Evolutionary conservation across 2,329 filamentous ascomycete genomes (phyloP), one percentile per base, ranked within the genome.

Genomic region (Alternaria triticimaculans): DNA sequence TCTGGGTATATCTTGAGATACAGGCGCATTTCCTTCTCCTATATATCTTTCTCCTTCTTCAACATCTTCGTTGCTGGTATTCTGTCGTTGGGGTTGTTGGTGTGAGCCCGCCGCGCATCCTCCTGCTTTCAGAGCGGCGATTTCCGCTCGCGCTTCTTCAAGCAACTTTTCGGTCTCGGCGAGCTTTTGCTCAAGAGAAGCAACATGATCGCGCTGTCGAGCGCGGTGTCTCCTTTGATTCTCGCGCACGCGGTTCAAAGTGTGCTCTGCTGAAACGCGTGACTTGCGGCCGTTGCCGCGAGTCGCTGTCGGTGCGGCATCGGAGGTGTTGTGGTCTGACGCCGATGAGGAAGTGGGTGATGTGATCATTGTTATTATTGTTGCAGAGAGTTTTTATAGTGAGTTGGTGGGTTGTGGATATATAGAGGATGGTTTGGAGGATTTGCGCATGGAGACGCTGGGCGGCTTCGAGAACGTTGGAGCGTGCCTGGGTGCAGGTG

Each of bases 181-280:
- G 8, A 80, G 71, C 63, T 72, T 71, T 18, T 70, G 58, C 67
- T 84, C 82, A 1, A 84, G 72, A 1, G 78, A 75, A 2, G 77
- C 69, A 25, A 85, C 79, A 41, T 80, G 77, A 41, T 78, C 76
- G 50, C 80, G 82, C 45, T 80, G 78, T 28, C 82, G 76, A 9
- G 83, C 83, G 5, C 84, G 82, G 67, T 86, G 84, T 23, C 84
- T 81, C 43, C 84, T 82, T 69, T 86, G 84, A 65, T 86, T 87
- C 49, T 86, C 81, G n/a, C 84, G 83, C 15, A 84, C 81, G 8
- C 84, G 80, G 55, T 71, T 73, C 21, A 82, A 65, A 0, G 80
- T 76, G 66, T 81, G 77, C 50, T 77, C 75, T 48, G 79, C 72
- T 23, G 76, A 72, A 9, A 78, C 76, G 30, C 60, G 60, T 26